Base-by-base conservation (phyloP, 352 stramenopile genomes). In the Globisporangium splendens region DNA sequence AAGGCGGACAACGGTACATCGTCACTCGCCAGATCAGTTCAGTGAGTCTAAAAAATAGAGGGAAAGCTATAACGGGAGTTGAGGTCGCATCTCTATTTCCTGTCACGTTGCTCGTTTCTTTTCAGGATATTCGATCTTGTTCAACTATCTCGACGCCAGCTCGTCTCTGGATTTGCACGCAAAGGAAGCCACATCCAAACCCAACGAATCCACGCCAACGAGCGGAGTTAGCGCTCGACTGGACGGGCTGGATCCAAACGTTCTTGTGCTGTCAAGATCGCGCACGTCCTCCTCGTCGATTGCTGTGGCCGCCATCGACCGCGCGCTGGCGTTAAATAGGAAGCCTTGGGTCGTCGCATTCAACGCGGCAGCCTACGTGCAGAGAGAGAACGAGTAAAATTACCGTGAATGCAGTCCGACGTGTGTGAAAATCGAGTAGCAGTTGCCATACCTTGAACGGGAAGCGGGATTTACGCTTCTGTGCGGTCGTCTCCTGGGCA, bases 101-200 rank as follows among this genome's bases (percentile, higher is more conserved):
- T 35, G 28, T 8, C 10, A 11, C 3, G 28, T 1, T 35, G 28
- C 1, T 35, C 28, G 10, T 8, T 35, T 35, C 28, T 1, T 10
- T 35, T 35, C 28, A 11, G 28, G 28, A 35, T 10, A 10, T 28
- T 50, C 7, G 1, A 28, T 13, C 28, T 59, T 51, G 38, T 18
- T 21, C 28, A 5, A 17, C 42, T 60, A 62, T 8, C 44, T 28
- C 14, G 59, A 66, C 31, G 35, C 38, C 21, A 60, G 31, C 20
- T 60, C 44, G 20, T 61, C 65, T 21, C 66, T 59, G 7, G 55
- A 54, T 63, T 59, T 77, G 65, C 88, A 89, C 20, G 61, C 54
- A 50, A 88, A 89, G 11, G 73, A 73, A 8, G 68, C 70, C 49
- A 91, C 65, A 54, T 86, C 75, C 21, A 91, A 58, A 5, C 81